phyloP scores from a whole-genome alignment of 1,139 yeast species.

The Saccharomyces hybrid region DNA sequence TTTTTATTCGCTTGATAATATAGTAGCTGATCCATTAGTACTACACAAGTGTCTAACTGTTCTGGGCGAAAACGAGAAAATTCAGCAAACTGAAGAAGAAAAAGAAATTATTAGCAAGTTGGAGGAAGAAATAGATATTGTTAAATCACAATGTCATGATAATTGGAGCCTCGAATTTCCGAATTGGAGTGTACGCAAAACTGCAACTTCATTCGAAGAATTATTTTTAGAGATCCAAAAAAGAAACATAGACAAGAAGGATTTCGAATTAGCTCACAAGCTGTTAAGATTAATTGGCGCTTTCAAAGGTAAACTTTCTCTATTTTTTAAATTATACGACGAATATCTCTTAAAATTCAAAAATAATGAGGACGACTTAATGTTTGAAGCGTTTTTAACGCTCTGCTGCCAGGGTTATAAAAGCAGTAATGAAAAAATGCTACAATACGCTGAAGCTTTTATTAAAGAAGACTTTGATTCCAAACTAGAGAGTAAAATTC shows the following conservation, averaged over 20 bases:
- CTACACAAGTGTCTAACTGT: constrained; percentile 10
- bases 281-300: constrained; percentile 38
- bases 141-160: background rate
- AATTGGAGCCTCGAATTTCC: background rate
- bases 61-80: constrained; percentile 10
- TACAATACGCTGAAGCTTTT: constrained; percentile 43
- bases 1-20: constrained; percentile 8
- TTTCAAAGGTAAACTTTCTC: constrained; percentile 34
- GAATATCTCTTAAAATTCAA: constrained; percentile 39
- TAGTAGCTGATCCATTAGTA: constrained; percentile 8
- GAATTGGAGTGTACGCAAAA: background rate
- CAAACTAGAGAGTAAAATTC: constrained; percentile 28
- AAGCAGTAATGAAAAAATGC: constrained; percentile 31
- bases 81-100: constrained; percentile 15
- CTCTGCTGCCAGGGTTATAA: constrained; percentile 40
- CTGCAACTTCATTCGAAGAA: constrained; percentile 8
- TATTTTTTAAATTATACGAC: constrained; percentile 42
- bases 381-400: constrained; percentile 34
- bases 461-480: constrained; percentile 35
- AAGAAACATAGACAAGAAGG: constrained; percentile 8
- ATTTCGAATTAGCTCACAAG: constrained; percentile 13
- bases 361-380: constrained; percentile 33
- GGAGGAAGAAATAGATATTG: constrained; percentile 1
- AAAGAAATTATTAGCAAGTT: background rate
- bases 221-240: constrained; percentile 10